phyloP scores from a whole-genome alignment of 345 rosid genomes.

The Populus euphratica region DNA sequence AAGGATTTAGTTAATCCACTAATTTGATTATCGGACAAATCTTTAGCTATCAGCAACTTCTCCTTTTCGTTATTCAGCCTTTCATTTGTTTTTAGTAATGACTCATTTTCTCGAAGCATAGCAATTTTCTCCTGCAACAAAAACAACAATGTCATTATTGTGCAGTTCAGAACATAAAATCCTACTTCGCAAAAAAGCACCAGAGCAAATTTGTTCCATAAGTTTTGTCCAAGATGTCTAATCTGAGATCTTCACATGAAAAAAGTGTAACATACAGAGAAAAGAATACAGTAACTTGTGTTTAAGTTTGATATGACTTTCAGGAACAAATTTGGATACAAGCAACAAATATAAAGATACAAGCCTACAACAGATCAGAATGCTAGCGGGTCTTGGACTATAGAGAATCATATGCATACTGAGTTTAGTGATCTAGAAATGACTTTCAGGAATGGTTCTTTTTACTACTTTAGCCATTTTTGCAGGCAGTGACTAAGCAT shows the following conservation, averaged over 20 bases:
- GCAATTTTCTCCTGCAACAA: conserved; percentile 80
- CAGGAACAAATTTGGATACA: too few species aligned
- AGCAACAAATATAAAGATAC: too few species aligned
- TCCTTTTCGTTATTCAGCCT: conserved; percentile 57
- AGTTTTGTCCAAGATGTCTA: not conserved
- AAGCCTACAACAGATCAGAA: too few species aligned
- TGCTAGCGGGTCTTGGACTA: too few species aligned
- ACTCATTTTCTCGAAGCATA: conserved; percentile 75
- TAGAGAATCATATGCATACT: too few species aligned
- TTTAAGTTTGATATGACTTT: too few species aligned
- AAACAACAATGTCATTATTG: conserved; percentile 6
- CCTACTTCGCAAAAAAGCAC: not conserved
- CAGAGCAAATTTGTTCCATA: not conserved
- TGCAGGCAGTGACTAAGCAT: too few species aligned
- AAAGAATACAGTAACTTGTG: too few species aligned
- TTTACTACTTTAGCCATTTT: too few species aligned
- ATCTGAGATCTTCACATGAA: not conserved
- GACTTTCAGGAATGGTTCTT: too few species aligned
- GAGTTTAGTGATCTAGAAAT: too few species aligned
- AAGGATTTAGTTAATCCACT: conserved; percentile 59
- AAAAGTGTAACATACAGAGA: too few species aligned
- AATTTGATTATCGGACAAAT: conserved; percentile 63
- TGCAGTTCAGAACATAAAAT: conserved; percentile 9
- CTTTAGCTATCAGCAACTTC: conserved; percentile 54
- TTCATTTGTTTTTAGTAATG: conserved; percentile 51